Evolutionary conservation across 192 early-diverging fungal species (phyloP), one percentile per base, ranked within the genome.

Genomic region (Coemansia sp.): DNA sequence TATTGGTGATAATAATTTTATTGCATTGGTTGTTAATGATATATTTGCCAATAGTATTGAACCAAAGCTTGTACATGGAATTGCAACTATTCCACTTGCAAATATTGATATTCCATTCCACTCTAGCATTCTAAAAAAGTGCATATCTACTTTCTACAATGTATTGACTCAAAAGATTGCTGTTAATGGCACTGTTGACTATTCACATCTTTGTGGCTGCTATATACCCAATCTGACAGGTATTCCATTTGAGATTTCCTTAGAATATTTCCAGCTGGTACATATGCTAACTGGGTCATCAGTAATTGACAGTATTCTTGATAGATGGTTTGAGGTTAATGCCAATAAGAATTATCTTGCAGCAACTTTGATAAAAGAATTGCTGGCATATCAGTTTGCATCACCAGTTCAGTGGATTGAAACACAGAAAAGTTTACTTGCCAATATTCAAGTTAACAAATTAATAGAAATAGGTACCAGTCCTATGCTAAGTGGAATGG

Each of bases 181-280:
- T 48, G 71, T 10, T 9, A 10, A 84, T 13, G 73, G 82, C 24
- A 85, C 80, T 52, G 78, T 93, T 51, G 81, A 91, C 62, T 85
- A 90, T 10, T 62, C 71, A 37, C 72, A 82, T 13, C 83, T 98
- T 27, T 66, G 80, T 51, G 83, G 74, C 46, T 88, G 88, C 66
- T 98, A 96, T 69, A 94, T 98, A 70, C 95, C 95, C 39, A 98
- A 98, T 73, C 81, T 98, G 64, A 95, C 93, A 45, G 93, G 91
- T 21, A 58, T 84, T 67, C 93, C 95, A 30, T 96, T 98, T 82
- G 84, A 81, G 44, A 81, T 91, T 30, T 78, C 82, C 30, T 86
- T 85, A 72, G 71, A 69, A 12, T 98, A 95, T 80, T 81, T 95
- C 64, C 78, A 86, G 52, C 65, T 71, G 39, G 89, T 93, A 1